phyloP scores from a whole-genome alignment of 345 rosid species.

The Hypericum androsaemum region DNA sequence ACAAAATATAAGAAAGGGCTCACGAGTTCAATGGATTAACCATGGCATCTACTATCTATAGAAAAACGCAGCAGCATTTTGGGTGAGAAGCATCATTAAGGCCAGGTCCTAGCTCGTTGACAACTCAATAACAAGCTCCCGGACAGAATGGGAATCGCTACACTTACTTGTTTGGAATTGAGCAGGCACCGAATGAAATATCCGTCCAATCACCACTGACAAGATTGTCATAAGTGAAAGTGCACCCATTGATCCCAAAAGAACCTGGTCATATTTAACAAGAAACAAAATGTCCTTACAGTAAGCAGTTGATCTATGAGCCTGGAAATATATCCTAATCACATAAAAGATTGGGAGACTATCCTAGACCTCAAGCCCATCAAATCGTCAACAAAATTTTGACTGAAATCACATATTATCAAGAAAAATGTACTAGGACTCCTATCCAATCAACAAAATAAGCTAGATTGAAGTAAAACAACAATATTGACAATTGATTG shows the following conservation, averaged over 20 bases:
- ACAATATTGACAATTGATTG: too few relatives aligned
- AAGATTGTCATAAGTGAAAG: slow-evolving; percentile 89
- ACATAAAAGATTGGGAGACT: too few relatives aligned
- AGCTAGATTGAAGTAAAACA: too few relatives aligned
- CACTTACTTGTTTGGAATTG: slow-evolving; percentile 91
- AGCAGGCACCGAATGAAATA: slow-evolving; percentile 93
- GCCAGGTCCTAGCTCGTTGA: not conserved
- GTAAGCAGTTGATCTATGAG: too few relatives aligned
- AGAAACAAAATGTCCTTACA: slow-evolving; percentile 1
- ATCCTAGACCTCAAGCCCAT: too few relatives aligned
- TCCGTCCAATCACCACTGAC: slow-evolving; percentile 80
- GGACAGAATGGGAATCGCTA: not conserved
- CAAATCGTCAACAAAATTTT: too few relatives aligned
- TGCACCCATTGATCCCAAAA: slow-evolving; percentile 95
- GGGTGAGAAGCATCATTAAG: not conserved
- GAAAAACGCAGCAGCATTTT: not conserved
- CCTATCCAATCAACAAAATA: too few relatives aligned
- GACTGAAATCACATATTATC: too few relatives aligned
- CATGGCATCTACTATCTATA: not conserved
- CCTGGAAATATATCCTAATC: too few relatives aligned
- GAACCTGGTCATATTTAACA: slow-evolving; percentile 52
- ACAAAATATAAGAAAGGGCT: slow-evolving; percentile 15
- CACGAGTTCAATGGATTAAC: slow-evolving; percentile 5
- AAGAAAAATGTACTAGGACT: too few relatives aligned
- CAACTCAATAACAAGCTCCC: too few relatives aligned